Evolutionary conservation across 768 basidiomycete species (phyloP).

Genomic region (Fomitopsis pulvina): DNA sequence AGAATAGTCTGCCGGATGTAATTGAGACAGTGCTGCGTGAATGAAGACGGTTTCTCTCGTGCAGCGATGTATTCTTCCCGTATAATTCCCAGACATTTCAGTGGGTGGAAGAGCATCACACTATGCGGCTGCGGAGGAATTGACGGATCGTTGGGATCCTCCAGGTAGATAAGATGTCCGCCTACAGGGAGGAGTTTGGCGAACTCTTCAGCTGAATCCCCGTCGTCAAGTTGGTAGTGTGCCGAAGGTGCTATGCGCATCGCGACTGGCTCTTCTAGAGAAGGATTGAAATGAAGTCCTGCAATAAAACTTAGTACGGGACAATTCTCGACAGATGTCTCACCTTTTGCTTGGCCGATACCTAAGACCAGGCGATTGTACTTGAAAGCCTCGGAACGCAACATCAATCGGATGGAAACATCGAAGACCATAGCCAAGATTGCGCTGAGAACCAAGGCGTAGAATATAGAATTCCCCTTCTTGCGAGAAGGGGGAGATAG

Average conservation of each 20-base stretch:
- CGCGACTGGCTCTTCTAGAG: background rate
- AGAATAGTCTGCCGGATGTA: slow-evolving; percentile 26
- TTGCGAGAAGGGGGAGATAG: too few species aligned
- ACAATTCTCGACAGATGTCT: too few species aligned
- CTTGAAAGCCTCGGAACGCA: too few species aligned
- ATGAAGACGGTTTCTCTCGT: background rate
- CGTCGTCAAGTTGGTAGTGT: background rate
- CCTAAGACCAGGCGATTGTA: too few species aligned
- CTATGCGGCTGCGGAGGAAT: slow-evolving; percentile 21
- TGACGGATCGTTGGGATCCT: slow-evolving; percentile 7
- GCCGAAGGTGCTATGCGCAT: background rate
- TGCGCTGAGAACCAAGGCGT: too few species aligned
- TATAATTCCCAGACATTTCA: slow-evolving; percentile 17
- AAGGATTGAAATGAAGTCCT: background rate
- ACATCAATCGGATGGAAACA: too few species aligned
- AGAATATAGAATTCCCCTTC: too few species aligned
- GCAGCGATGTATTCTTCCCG: slow-evolving; percentile 10
- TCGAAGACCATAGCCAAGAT: too few species aligned
- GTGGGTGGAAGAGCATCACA: slow-evolving; percentile 32
- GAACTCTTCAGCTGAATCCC: background rate
- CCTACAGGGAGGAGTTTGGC: slow-evolving; percentile 16
- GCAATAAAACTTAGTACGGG: too few species aligned
- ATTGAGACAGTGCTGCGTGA: slow-evolving; percentile 25
- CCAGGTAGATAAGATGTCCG: slow-evolving; percentile 22
- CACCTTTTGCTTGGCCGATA: too few species aligned